A percentile compares a stretch with the other conserved stretches of the same genome.
Conservation (phyloP, 768 basidiomycete species). For the Xerocomus brunneocitrinus region DNA sequence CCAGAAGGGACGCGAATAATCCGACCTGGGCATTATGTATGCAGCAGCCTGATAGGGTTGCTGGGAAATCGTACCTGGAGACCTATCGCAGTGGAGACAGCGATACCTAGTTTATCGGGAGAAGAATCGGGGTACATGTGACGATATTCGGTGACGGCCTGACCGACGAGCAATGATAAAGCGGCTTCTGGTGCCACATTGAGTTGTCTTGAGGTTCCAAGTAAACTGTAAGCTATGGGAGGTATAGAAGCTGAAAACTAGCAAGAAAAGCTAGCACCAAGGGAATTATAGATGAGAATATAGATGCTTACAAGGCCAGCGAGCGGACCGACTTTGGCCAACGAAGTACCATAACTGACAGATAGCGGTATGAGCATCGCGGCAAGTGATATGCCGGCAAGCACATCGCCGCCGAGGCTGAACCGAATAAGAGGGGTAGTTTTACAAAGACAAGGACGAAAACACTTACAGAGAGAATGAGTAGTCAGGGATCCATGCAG, state of each 20-base stretch:
- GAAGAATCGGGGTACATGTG: slow-evolving; percentile 37
- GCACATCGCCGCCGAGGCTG: slow-evolving; percentile 65
- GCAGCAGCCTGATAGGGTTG: neutral
- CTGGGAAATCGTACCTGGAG: slow-evolving; percentile 54
- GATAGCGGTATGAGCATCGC: slow-evolving; percentile 83
- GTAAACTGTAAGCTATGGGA: slow-evolving; percentile 82
- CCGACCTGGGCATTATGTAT: slow-evolving; percentile 53
- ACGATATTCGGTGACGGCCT: slow-evolving; percentile 71
- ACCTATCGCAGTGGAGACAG: slow-evolving; percentile 76
- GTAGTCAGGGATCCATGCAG: slow-evolving; percentile 77
- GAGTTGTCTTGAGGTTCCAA: slow-evolving; percentile 79
- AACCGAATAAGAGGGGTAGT: neutral
- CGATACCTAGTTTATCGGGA: slow-evolving; percentile 53
- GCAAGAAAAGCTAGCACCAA: neutral
- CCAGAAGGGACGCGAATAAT: slow-evolving; percentile 78
- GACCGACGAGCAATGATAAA: slow-evolving; percentile 80
- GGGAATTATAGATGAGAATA: neutral
- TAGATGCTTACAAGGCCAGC: slow-evolving; percentile 66
- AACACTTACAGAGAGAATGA: slow-evolving; percentile 56
- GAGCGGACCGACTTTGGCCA: slow-evolving; percentile 81
- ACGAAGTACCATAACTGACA: slow-evolving; percentile 85
- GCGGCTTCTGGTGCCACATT: slow-evolving; percentile 90
- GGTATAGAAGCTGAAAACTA: slow-evolving; percentile 86
- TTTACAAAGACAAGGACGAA: neutral
- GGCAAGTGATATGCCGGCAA: slow-evolving; percentile 83